Evolutionary conservation across 2,329 filamentous ascomycete species (phyloP), one percentile per base, ranked within the genome.

Genomic region (Aspergillus oerlinghausenensis): DNA sequence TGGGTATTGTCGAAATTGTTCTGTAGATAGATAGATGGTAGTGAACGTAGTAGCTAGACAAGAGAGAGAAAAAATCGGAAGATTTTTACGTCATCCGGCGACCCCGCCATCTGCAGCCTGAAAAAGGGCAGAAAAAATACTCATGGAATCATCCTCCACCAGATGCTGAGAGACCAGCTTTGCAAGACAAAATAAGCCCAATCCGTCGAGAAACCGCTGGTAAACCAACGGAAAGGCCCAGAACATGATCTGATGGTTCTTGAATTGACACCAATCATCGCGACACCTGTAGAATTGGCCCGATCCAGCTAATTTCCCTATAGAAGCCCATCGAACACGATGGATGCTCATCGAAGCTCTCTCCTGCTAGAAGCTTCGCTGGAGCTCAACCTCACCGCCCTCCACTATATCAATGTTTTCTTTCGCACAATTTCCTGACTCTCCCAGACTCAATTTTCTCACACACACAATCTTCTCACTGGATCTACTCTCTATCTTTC

Each of bases 321-420:
- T 60, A 43, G 68, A 69, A 69, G 62, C 28, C 47, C 55, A 55
- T 73, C 68, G 72, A 74, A 74, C 56, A 68, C 48, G 58, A 67
- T 72, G 69, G 72, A 74, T 68, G 54, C 59, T 61, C 61, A 57
- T 74, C 66, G 73, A 76, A 75, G 63, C 67, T 62, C 54, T 48
- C 57, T 60, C 62, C 65, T 71, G 67, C 73, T 76, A 75, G 73
- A 76, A 76, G 67, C 71, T 75, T 75, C 66, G 64, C 65, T 64
- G 60, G 66, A 63, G 57, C 54, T 66, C 52, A 70, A 65, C 67
- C 67, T 70, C 72, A 75, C 73, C 72, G 70, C 73, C 73, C 70
- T 65, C 67, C 66, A 69, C 60, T 75, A 75, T 76, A 75, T 74
- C 63, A 72, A 65, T 65, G 66, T 61, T 68, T 65, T 65, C 64